A percentile compares a stretch with the other conserved stretches of the same genome.
These are phyloP conservation scores for Vitis rotundifolia DNA, from an alignment of 164 flowering plant species.

Conservation along the genomic window DNA sequence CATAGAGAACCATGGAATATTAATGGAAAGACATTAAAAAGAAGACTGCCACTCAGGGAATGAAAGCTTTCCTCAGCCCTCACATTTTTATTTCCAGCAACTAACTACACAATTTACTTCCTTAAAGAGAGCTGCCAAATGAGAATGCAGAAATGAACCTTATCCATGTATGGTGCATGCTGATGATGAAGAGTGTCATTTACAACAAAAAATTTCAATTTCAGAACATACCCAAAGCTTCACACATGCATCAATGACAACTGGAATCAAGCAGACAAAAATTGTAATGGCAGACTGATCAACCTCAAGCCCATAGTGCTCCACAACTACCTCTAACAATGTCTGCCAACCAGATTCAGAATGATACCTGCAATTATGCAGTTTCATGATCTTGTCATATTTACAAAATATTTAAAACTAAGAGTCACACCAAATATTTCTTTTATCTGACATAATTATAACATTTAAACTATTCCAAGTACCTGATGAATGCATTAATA, in stretches of 20 bases:
- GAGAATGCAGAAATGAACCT: not conserved
- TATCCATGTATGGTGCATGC: not conserved
- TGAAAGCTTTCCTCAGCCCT: too few species aligned
- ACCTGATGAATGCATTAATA: too few species aligned
- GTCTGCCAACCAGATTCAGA: slow-evolving; percentile 99
- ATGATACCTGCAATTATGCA: slow-evolving; percentile 68
- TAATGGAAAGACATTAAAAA: too few species aligned
- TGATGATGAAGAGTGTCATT: not conserved
- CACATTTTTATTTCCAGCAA: not conserved
- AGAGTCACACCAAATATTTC: too few species aligned
- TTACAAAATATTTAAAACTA: too few species aligned
- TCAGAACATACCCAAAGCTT: slow-evolving; percentile 84
- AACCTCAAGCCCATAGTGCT: slow-evolving; percentile 86
- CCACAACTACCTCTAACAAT: slow-evolving; percentile 68
- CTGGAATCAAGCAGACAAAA: slow-evolving; percentile 82
- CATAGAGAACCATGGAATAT: too few species aligned
- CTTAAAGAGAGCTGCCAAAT: not conserved
- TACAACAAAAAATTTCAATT: not conserved
- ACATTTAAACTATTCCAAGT: too few species aligned
- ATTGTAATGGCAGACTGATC: slow-evolving; percentile 70
- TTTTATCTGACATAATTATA: too few species aligned
- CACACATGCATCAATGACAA: slow-evolving; percentile 81
- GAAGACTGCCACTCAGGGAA: too few species aligned
- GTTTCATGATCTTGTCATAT: not conserved
- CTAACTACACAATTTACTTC: too few species aligned